Percentiles rank a stretch among this genome's conserved stretches.
These are phyloP conservation scores for Globisporangium iwayamae DNA, from an alignment of 352 stramenopile species.

Conservation along the genomic window DNA sequence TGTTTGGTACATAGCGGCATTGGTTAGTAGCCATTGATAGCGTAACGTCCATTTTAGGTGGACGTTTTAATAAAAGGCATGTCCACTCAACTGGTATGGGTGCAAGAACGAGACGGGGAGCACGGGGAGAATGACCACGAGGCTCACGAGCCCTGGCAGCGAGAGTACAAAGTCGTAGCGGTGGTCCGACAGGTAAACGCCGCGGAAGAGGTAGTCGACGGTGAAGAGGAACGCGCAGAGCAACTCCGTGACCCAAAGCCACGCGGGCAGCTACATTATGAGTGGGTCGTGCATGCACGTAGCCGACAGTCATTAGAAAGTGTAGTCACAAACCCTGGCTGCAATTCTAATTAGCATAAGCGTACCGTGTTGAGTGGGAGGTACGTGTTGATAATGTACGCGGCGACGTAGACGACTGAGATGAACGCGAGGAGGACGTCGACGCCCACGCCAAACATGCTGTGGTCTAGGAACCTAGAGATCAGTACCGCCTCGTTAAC, in stretches of 20 bases:
- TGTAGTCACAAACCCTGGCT: not conserved
- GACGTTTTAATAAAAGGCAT: not conserved
- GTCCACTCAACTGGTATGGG: slow-evolving; percentile 57
- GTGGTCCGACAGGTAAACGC: slow-evolving; percentile 64
- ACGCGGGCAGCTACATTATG: slow-evolving; percentile 42
- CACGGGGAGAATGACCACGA: slow-evolving; percentile 69
- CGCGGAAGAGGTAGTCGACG: slow-evolving; percentile 68
- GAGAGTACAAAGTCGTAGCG: slow-evolving; percentile 68
- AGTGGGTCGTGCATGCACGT: too few species aligned
- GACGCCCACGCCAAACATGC: slow-evolving; percentile 58
- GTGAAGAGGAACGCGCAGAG: slow-evolving; percentile 61
- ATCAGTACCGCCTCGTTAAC: too few species aligned
- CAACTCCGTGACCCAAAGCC: slow-evolving; percentile 69
- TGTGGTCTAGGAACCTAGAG: slow-evolving; percentile 59
- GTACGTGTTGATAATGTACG: slow-evolving; percentile 82
- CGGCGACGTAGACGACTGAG: slow-evolving; percentile 53
- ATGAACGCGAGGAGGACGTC: slow-evolving; percentile 56
- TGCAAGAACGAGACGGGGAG: slow-evolving; percentile 75
- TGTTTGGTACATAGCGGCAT: slow-evolving; percentile 16
- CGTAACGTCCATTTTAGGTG: not conserved
- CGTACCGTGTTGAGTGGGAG: slow-evolving; percentile 52
- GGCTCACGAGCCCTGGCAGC: slow-evolving; percentile 43
- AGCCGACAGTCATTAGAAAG: not conserved
- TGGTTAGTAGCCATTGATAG: not conserved
- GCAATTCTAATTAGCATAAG: not conserved